Percentiles rank a stretch among this genome's conserved stretches.
phyloP scores from a whole-genome alignment of 2,329 filamentous ascomycete species.

The Alternaria hordeiaustralica region DNA sequence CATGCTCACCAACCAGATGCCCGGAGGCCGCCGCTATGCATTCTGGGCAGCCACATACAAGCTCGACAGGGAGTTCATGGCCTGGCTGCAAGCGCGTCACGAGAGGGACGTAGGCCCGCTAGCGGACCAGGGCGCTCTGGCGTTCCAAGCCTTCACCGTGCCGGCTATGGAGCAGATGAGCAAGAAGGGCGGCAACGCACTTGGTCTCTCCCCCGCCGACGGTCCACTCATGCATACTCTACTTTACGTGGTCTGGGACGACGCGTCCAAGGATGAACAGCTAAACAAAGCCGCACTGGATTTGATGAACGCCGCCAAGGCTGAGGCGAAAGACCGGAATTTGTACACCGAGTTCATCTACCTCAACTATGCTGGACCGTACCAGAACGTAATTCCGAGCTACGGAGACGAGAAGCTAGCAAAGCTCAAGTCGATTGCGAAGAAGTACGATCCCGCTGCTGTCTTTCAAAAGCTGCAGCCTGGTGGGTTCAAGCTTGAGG shows the following conservation, averaged over 20 bases:
- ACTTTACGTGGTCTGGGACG: slow-evolving; percentile 25
- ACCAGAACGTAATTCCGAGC: slow-evolving; percentile 51
- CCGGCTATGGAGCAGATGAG: slow-evolving; percentile 17
- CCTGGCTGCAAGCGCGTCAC: slow-evolving; percentile 24
- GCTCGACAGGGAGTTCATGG: slow-evolving; percentile 23
- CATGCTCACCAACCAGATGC: slow-evolving; percentile 45
- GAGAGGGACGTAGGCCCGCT: slow-evolving; percentile 19
- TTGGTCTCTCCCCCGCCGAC: slow-evolving; percentile 23
- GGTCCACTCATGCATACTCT: slow-evolving; percentile 23
- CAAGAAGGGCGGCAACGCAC: slow-evolving; percentile 30
- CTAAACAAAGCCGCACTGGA: slow-evolving; percentile 17
- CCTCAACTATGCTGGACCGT: slow-evolving; percentile 56
- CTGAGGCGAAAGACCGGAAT: slow-evolving; percentile 18
- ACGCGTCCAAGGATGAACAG: slow-evolving; percentile 22
- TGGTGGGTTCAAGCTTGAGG: slow-evolving; percentile 29
- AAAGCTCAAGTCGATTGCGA: slow-evolving; percentile 23
- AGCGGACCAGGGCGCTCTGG: slow-evolving; percentile 12
- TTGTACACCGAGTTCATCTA: slow-evolving; percentile 47
- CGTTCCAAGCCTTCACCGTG: slow-evolving; percentile 22
- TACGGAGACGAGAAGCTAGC: slow-evolving; percentile 50
- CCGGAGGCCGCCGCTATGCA: slow-evolving; percentile 34
- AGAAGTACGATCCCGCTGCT: slow-evolving; percentile 27
- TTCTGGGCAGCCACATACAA: slow-evolving; percentile 36
- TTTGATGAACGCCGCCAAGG: slow-evolving; percentile 17
- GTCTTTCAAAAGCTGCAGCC: slow-evolving; percentile 32